Evolutionary conservation across 495 filamentous ascomycete genomes (phyloP), one percentile per base, ranked within the genome.

Genomic region (Lentithecium fluviatile): DNA sequence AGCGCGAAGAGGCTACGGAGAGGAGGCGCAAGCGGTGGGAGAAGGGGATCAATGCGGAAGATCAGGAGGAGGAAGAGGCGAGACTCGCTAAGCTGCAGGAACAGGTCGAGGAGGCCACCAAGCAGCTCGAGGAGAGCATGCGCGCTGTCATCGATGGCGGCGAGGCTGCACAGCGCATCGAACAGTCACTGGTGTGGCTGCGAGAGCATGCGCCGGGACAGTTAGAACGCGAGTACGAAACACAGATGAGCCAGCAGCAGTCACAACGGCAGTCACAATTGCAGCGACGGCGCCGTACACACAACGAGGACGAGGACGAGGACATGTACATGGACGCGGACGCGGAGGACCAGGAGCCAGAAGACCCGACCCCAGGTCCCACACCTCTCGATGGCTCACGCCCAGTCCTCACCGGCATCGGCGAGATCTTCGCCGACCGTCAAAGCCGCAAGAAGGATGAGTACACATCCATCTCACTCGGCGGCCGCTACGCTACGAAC

Each of bases 401-500:
- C 7, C 24, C 65, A 3, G 52, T 43, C 7, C 52, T 68, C 29
- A 64, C 65, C 15, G 62, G 62, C 24, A 62, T 66, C 6, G 43
- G 55, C 20, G 64, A 74, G 10, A 25, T 66, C 23, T 74, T 72
- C 66, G 25, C 34, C 6, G 46, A 60, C 43, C 56, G 65, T 13
- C 38, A 71, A n/a, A 45, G 66, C 7, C 60, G 58, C 23, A 58
- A 64, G 12, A 73, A 74, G 47, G 62, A 66, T 25, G 53, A 65
- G 15, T 76, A 74, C 42, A 65, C 70, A 47, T 62, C 67, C 11
- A 52, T 65, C 29, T 68, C 67, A 7, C 62, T 70, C 7, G 23
- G 36, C 2, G 58, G 56, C 0, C 73, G 79, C 50, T 96, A 95
- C 74, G 83, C 83, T n/a, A 65, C 78, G 8, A 80, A 94, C 73